phyloP scores from a whole-genome alignment of 2,329 filamentous ascomycete genomes.

The Aspergillus calidoustus region DNA sequence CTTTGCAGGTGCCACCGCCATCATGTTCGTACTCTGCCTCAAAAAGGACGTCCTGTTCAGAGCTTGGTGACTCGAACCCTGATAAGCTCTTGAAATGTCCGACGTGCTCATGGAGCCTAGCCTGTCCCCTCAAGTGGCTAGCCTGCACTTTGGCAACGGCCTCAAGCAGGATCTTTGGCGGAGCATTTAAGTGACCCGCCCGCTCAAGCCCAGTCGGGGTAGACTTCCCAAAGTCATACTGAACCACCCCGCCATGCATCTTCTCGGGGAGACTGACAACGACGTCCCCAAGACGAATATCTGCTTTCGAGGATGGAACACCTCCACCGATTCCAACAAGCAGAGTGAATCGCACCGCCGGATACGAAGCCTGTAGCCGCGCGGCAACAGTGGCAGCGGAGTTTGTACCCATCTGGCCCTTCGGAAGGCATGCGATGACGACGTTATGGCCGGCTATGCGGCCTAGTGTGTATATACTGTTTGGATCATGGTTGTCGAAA shows the following conservation, averaged over 20 bases:
- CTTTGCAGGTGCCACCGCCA: background rate
- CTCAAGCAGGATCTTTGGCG: conserved; percentile 2
- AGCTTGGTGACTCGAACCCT: background rate
- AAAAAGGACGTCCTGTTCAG: background rate
- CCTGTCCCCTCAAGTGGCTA: background rate
- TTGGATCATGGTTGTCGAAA: background rate
- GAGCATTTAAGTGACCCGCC: conserved; percentile 5
- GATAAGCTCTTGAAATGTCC: background rate
- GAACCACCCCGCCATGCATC: background rate
- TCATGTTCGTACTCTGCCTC: background rate
- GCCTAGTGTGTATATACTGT: background rate
- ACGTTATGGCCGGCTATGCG: background rate
- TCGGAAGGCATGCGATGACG: background rate
- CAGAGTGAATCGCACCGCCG: background rate
- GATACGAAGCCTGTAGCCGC: background rate
- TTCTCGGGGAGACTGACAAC: background rate
- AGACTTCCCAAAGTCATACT: conserved; percentile 17
- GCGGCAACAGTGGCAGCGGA: background rate
- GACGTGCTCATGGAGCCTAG: background rate
- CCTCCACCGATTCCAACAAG: background rate
- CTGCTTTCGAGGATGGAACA: background rate
- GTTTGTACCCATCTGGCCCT: background rate
- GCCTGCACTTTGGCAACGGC: conserved; percentile 7
- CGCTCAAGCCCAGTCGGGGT: background rate
- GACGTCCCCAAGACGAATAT: conserved; percentile 1